phyloP scores from a whole-genome alignment of 768 basidiomycete genomes.

The Collybia sordida region DNA sequence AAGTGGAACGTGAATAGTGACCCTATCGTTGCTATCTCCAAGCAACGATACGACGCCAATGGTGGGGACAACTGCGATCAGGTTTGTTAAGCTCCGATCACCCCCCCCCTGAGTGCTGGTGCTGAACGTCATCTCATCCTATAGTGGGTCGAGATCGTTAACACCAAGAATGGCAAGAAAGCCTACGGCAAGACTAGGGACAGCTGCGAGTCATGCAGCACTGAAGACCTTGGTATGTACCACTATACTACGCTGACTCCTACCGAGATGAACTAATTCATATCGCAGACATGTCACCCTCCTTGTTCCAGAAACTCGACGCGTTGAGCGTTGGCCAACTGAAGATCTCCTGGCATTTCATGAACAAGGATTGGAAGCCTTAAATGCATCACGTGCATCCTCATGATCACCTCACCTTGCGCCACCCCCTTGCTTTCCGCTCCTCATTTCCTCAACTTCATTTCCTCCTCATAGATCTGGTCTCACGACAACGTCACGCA shows the following conservation, averaged over 20 bases:
- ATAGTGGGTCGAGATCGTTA: slow-evolving; percentile 63
- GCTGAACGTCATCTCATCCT: slow-evolving; percentile 10
- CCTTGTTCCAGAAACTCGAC: slow-evolving; percentile 54
- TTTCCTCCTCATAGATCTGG: neutral
- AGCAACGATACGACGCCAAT: slow-evolving; percentile 48
- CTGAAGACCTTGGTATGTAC: slow-evolving; percentile 55
- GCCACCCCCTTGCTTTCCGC: neutral
- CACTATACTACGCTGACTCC: neutral
- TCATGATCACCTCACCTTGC: slow-evolving; percentile 1
- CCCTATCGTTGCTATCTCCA: slow-evolving; percentile 62
- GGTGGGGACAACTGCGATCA: slow-evolving; percentile 58
- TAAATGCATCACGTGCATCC: slow-evolving; percentile 19
- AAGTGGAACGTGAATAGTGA: slow-evolving; percentile 44
- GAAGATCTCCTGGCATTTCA: slow-evolving; percentile 61
- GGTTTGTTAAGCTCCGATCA: slow-evolving; percentile 33
- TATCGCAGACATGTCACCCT: slow-evolving; percentile 64
- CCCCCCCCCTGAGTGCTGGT: neutral
- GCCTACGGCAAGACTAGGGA: slow-evolving; percentile 55
- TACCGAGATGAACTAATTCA: neutral
- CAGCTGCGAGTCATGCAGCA: slow-evolving; percentile 55
- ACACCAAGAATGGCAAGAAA: slow-evolving; percentile 50
- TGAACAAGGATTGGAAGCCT: slow-evolving; percentile 43
- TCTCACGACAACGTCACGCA: neutral
- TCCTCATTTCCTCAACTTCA: neutral
- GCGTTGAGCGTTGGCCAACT: slow-evolving; percentile 49